phyloP scores from a whole-genome alignment of 2,329 filamentous ascomycete genomes.

The Neopestalotiopsis clavispora region DNA sequence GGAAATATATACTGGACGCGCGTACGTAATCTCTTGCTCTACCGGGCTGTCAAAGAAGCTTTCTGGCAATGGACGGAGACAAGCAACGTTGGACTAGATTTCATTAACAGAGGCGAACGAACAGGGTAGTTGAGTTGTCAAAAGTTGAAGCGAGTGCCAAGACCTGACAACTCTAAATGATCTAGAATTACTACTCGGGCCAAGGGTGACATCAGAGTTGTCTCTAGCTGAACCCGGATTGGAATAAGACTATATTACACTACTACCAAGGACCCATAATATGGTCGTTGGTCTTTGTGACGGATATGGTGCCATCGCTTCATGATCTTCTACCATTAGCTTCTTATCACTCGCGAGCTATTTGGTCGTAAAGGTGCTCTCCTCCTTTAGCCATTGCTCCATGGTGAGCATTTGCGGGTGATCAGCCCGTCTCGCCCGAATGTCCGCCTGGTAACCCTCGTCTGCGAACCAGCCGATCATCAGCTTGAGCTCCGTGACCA shows the following conservation, averaged over 20 bases:
- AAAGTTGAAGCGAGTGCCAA: neutral
- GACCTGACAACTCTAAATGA: neutral
- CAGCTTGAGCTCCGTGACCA: conserved; percentile 34
- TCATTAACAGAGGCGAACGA: neutral
- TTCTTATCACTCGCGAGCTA: neutral
- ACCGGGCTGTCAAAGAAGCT: neutral
- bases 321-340: neutral
- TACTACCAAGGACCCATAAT: neutral
- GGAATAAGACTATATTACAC: neutral
- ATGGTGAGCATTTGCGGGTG: conserved; percentile 37
- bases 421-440: conserved; percentile 33
- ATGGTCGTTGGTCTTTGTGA: neutral
- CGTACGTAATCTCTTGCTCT: neutral
- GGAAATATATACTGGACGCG: neutral
- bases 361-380: conserved; percentile 32
- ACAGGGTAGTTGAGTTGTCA: neutral
- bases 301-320: neutral
- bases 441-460: conserved; percentile 39
- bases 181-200: neutral
- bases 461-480: conserved; percentile 43
- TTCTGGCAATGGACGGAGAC: neutral
- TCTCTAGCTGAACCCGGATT: neutral
- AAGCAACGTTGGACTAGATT: neutral
- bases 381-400: conserved; percentile 36
- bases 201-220: neutral